These are phyloP conservation scores for Phoma sp. DNA, from an alignment of 2,329 filamentous ascomycete species.

Conservation along the genomic window DNA sequence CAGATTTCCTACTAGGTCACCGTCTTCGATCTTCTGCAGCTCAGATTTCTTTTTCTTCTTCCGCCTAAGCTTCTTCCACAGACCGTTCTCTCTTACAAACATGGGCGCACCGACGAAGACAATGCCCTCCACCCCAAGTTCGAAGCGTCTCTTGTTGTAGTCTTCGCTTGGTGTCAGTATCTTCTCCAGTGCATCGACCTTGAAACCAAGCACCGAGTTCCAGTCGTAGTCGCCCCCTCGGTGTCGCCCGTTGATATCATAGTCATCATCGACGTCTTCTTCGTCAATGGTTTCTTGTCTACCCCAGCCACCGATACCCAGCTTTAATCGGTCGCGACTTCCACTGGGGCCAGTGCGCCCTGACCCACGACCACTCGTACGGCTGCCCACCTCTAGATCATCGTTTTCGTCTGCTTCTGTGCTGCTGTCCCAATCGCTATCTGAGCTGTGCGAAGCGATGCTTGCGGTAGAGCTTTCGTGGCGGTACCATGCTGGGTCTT, in stretches of 20 bases:
- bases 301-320: slow-evolving; percentile 40
- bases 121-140: slow-evolving; percentile 50
- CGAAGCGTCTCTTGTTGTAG: slow-evolving; percentile 52
- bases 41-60: slow-evolving; percentile 39
- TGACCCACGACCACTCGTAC: slow-evolving; percentile 45
- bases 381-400: slow-evolving; percentile 44
- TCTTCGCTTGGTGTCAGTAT: slow-evolving; percentile 47
- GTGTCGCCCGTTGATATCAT: slow-evolving; percentile 19
- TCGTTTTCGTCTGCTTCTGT: slow-evolving; percentile 43
- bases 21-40: slow-evolving; percentile 32
- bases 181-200: slow-evolving; percentile 50
- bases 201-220: slow-evolving; percentile 50
- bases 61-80: slow-evolving; percentile 49
- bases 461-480: slow-evolving; percentile 47
- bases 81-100: slow-evolving; percentile 51
- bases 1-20: slow-evolving; percentile 28
- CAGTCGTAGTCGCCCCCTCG: slow-evolving; percentile 47
- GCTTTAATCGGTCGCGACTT: slow-evolving; percentile 27
- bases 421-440: slow-evolving; percentile 49
- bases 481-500: slow-evolving; percentile 48
- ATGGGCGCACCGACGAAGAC: slow-evolving; percentile 53
- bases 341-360: slow-evolving; percentile 36
- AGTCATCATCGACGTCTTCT: slow-evolving; percentile 39
- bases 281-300: slow-evolving; percentile 48
- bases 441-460: slow-evolving; percentile 40